phyloP scores from a whole-genome alignment of 148 eudicot species.

The Vaccinium corymbosum region DNA sequence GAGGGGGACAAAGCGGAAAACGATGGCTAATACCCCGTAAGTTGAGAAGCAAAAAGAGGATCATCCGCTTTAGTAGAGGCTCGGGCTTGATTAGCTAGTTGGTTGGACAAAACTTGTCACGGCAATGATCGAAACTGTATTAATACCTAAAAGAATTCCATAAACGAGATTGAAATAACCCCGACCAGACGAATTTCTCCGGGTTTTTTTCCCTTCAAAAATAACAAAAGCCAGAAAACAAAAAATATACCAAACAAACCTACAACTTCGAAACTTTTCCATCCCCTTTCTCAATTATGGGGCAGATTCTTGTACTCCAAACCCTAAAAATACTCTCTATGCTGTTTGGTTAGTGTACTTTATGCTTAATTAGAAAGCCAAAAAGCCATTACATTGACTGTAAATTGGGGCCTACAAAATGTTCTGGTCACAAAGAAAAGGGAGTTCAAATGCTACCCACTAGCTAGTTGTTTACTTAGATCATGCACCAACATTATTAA shows the following conservation, averaged over 20 bases:
- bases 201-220: not conserved
- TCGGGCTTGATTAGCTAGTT: not conserved
- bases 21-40: not conserved
- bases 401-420: conserved; percentile 10
- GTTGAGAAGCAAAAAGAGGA: not conserved
- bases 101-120: not conserved
- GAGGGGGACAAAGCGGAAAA: not conserved
- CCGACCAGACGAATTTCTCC: not conserved
- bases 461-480: conserved; percentile 25
- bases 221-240: not conserved
- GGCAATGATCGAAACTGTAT: not conserved
- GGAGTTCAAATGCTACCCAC: conserved; percentile 30
- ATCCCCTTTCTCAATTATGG: not conserved
- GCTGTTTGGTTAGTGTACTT: not conserved
- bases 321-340: conserved; percentile 3
- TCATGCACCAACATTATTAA: conserved; percentile 7
- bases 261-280: not conserved
- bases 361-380: conserved; percentile 7
- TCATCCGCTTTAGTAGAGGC: not conserved
- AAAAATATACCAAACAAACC: not conserved
- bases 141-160: not conserved
- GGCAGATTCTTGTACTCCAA: not conserved
- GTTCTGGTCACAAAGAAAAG: conserved; percentile 7
- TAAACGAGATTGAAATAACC: not conserved
- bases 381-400: conserved; percentile 28